A percentile compares a stretch with the other conserved stretches of the same genome.
These are phyloP conservation scores for Hysterium pulicare DNA, from an alignment of 2,329 filamentous ascomycete genomes.

Conservation along the genomic window DNA sequence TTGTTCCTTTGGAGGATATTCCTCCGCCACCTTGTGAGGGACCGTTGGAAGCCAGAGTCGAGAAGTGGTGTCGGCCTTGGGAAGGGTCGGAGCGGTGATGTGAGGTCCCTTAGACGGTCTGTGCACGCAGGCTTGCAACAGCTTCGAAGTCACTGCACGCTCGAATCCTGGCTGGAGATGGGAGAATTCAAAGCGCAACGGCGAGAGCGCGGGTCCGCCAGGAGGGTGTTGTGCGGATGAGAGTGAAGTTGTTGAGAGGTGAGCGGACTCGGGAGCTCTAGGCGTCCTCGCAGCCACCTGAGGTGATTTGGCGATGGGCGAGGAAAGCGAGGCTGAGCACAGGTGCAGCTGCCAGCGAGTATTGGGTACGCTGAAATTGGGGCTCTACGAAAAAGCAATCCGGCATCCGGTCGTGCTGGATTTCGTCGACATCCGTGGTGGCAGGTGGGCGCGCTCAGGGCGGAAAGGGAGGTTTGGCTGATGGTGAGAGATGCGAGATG, in stretches of 20 bases:
- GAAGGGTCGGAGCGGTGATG: conserved; percentile 5
- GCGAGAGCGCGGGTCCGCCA: neutral
- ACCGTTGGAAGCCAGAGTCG: neutral
- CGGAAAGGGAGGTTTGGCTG: no score
- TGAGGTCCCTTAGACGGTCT: conserved; percentile 9
- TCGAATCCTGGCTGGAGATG: conserved; percentile 1
- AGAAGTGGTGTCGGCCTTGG: conserved; percentile 1
- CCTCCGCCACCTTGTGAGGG: conserved; percentile 3
- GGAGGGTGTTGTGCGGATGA: neutral
- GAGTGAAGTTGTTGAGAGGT: neutral
- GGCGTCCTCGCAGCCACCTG: neutral
- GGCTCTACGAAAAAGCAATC: no score
- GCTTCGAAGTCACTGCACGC: no score
- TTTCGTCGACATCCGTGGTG: conserved; percentile 1
- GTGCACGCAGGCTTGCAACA: conserved; percentile 12
- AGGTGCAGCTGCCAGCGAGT: neutral
- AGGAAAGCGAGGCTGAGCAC: neutral
- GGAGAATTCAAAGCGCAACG: neutral
- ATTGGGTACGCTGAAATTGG: neutral
- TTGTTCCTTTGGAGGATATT: conserved; percentile 1
- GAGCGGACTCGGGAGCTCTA: no score
- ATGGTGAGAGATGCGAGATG: neutral
- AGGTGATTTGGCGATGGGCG: neutral
- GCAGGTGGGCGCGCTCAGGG: no score
- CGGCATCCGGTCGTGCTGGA: neutral